phyloP scores from a whole-genome alignment of 305 asterid species.

The Solanum chacoense region DNA sequence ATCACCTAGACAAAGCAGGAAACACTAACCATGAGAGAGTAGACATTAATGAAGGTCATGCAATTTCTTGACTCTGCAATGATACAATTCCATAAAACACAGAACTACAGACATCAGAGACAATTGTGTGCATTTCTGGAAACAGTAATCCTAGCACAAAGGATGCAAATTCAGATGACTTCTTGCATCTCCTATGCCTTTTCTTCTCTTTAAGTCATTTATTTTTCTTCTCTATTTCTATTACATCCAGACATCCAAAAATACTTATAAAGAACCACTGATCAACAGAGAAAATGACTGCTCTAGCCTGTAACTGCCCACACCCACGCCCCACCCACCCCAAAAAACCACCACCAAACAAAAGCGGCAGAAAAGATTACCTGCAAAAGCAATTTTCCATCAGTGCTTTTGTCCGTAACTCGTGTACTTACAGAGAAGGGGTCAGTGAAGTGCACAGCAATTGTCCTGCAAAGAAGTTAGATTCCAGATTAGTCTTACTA shows the following conservation, averaged over 20 bases:
- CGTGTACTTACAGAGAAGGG: slow-evolving; percentile 86
- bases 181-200: background rate
- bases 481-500: slow-evolving; percentile 1
- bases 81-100: background rate
- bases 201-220: background rate
- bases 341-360: background rate
- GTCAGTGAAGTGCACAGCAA: slow-evolving; percentile 94
- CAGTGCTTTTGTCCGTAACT: slow-evolving; percentile 84
- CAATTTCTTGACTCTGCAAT: background rate
- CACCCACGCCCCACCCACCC: background rate
- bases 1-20: slow-evolving; percentile 40
- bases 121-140: background rate
- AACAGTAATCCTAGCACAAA: background rate
- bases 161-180: slow-evolving; percentile 1
- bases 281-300: background rate
- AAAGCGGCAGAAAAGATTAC: slow-evolving; percentile 23
- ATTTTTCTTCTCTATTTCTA: background rate
- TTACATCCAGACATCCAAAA: background rate
- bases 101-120: background rate
- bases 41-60: background rate
- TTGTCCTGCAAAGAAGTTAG: slow-evolving; percentile 44
- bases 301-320: background rate
- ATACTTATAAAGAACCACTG: background rate
- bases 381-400: slow-evolving; percentile 94
- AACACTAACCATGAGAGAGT: background rate